Evolutionary conservation across 2,329 filamentous ascomycete genomes (phyloP).

Genomic region (Dactylellina leptospora): DNA sequence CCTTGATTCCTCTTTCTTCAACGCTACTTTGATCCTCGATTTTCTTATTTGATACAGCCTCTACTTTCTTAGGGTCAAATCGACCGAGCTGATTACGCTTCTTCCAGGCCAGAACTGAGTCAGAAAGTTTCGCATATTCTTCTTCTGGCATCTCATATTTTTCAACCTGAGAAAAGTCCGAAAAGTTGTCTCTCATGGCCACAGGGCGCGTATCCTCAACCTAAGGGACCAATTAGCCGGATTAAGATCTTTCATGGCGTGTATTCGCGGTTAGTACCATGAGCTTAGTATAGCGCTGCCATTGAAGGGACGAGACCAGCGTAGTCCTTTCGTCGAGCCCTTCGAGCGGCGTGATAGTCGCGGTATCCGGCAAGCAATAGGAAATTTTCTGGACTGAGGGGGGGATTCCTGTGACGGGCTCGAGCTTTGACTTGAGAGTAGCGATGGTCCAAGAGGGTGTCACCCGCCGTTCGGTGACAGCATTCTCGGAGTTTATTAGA

Average conservation of each 20-base stretch:
- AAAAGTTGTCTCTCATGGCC: slow-evolving; percentile 78
- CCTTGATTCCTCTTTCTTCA: slow-evolving; percentile 71
- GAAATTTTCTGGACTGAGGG: slow-evolving; percentile 78
- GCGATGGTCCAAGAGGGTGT: slow-evolving; percentile 90
- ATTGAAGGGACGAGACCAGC: slow-evolving; percentile 71
- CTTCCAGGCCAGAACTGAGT: slow-evolving; percentile 95
- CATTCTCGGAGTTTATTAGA: slow-evolving; percentile 77
- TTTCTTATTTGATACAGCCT: slow-evolving; percentile 76
- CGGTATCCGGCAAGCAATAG: slow-evolving; percentile 71
- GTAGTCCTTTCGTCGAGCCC: slow-evolving; percentile 77
- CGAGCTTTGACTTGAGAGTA: slow-evolving; percentile 84
- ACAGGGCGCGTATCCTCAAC: slow-evolving; percentile 81
- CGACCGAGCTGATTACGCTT: slow-evolving; percentile 93
- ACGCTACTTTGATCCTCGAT: slow-evolving; percentile 75
- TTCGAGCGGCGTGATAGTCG: slow-evolving; percentile 72
- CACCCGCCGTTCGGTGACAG: slow-evolving; percentile 86
- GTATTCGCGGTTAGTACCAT: slow-evolving; percentile 67
- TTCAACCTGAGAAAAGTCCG: slow-evolving; percentile 79
- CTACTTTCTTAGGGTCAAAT: slow-evolving; percentile 85
- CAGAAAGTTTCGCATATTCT: slow-evolving; percentile 84
- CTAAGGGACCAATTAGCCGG: slow-evolving; percentile 62
- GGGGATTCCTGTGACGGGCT: slow-evolving; percentile 91
- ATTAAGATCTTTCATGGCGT: slow-evolving; percentile 61
- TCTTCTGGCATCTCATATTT: slow-evolving; percentile 89
- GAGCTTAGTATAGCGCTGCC: slow-evolving; percentile 79